Evolutionary conservation across 352 stramenopile genomes (phyloP), one percentile per base, ranked within the genome.

Genomic region (Halophytophthora polymorphica): DNA sequence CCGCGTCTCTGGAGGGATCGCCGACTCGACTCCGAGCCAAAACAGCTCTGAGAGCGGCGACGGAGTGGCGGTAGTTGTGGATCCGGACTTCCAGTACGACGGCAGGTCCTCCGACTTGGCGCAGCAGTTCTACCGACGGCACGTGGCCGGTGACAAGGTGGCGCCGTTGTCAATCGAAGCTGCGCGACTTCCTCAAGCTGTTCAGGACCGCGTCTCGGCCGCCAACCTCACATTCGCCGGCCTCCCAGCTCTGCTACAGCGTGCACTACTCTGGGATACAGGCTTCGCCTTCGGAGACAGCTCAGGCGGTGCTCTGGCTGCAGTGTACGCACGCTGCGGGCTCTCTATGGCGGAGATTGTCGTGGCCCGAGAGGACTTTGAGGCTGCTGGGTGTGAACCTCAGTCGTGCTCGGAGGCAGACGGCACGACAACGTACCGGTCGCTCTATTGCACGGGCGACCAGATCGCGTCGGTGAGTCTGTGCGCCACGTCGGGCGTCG

Each of bases 271-370:
- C 13, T 77, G 68, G 68, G 68, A 77, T 39, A 57, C 61, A 18
- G 68, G 68, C 3, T 77, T 61, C 33, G 58, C 36, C 2, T 50
- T 56, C 22, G 53, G 13, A 1, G 44, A 58, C 17, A 48, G 53
- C 53, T 38, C 13, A 12, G 50, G 56, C 10, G 28, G 34, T 25
- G 14, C 29, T 1, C 28, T 79, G 21, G 35, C 47, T 15, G 45
- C 51, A 34, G 23, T 79, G 22, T 68, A 62, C 47, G 53, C 63
- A 12, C 39, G 55, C 12, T 68, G 56, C 38, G 67, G 68, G 6
- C 42, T 61, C 6, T 36, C 45, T 13, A 83, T 79, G 71, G 45
- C 39, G 21, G 66, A 74, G 17, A 62, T 83, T 28, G 69, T 61
- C 3, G 15, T 75, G 11, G 34, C 62, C 0, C 25, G 36, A 25